Base-by-base conservation (phyloP, 495 filamentous ascomycete species). In the Penicillium nucicola region DNA sequence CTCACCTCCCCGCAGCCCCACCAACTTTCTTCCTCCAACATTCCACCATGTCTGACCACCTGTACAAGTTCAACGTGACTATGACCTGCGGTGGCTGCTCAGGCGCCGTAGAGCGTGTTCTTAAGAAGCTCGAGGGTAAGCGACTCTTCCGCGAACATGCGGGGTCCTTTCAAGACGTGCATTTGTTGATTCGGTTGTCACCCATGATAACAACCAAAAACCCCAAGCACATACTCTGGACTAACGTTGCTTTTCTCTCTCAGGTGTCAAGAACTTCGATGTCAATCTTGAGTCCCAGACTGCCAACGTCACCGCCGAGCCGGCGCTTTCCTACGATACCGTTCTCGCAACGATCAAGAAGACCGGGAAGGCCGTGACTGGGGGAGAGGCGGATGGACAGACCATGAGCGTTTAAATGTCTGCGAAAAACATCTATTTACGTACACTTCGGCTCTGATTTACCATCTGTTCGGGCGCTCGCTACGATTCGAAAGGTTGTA, bases 311-410 rank as follows among this genome's bases (percentile, higher is more conserved):
- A 73, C 83, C 44, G 80, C 91, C 36, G 82, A 85, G 30, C 68
- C 75, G 0, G 65, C 68, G 11, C 73, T 96, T 33, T 68, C 77
- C 33, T 96, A 92, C 69, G 82, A 89, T 44, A 88, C 83, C 19
- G 89, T 98, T 37, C 80, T 96, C 43, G 79, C 82, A 61, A 91
- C 84, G 49, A 97, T 98, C 64, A 84, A 85, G 80, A 97, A 97
- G 82, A 97, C 93, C 2, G 92, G 91, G 25, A 98, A 97, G 83
- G 83, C 82, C 60, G 84, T 98, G 55, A 90, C 84, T 55, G 79
- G 72, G 18, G 88, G 83, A 17, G 81, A 88, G 79, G 85, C 76
- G 14, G 83, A 81, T 66, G 77, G 77, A 5, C 50, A 64, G 50
- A 41, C 46, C 3, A 69, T 61, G 64, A 49, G 25, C 39, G 69